These are phyloP conservation scores for Flaveria ramosissima DNA, from an alignment of 129 eudicot genomes.

Conservation along the genomic window DNA sequence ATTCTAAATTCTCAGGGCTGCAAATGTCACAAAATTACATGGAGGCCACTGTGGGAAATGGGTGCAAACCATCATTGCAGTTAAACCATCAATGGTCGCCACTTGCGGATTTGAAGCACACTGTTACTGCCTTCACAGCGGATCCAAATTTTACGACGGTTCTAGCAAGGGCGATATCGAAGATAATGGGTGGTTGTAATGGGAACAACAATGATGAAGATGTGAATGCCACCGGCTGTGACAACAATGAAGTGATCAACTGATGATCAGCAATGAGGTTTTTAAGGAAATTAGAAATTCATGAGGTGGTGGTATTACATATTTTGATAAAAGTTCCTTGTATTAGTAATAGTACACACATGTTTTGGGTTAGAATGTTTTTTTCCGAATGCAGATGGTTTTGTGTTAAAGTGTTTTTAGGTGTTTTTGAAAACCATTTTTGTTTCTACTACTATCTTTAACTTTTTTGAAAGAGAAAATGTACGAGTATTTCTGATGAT, in stretches of 20 bases:
- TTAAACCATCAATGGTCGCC: conserved; percentile 38
- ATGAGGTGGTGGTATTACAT: no score
- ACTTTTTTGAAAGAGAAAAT: no score
- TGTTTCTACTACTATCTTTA: no score
- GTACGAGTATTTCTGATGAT: no score
- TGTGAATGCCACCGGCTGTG: conserved; percentile 32
- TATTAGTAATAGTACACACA: no score
- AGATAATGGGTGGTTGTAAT: conserved; percentile 5
- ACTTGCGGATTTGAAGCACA: conserved; percentile 52
- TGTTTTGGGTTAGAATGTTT: no score
- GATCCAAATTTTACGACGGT: conserved; percentile 75
- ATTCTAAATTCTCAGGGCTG: conserved; percentile 60
- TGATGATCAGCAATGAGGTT: conserved; percentile 26
- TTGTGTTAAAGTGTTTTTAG: no score
- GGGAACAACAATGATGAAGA: neutral
- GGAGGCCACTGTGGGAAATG: conserved; percentile 23
- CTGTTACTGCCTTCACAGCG: conserved; percentile 66
- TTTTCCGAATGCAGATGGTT: no score
- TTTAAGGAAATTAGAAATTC: conserved; percentile 35
- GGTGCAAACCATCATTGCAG: conserved; percentile 15
- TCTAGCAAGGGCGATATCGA: conserved; percentile 41
- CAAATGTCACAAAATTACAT: conserved; percentile 46
- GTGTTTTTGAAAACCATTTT: no score
- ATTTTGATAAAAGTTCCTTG: no score
- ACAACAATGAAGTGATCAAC: conserved; percentile 49